These are phyloP conservation scores for Middelhovenomyces tepae DNA, from an alignment of 805 yeast species.

Conservation along the genomic window DNA sequence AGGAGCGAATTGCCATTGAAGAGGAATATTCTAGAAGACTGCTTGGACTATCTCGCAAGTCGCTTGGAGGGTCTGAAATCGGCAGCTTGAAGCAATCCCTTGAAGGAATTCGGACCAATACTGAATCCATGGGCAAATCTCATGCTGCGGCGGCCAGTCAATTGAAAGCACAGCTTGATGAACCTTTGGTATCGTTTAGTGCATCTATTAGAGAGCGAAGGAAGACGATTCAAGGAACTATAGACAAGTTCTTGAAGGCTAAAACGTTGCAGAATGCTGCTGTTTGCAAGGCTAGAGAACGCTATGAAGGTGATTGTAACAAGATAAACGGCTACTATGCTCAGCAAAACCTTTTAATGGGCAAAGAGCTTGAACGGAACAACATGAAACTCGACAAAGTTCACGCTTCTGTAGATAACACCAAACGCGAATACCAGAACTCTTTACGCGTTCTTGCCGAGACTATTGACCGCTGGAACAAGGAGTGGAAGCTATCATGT, in stretches of 20 bases:
- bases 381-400: slow-evolving; percentile 47
- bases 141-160: slow-evolving; percentile 47
- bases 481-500: slow-evolving; percentile 63
- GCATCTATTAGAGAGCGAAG: slow-evolving; percentile 44
- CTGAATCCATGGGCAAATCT: slow-evolving; percentile 47
- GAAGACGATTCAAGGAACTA: slow-evolving; percentile 47
- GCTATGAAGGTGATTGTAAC: slow-evolving; percentile 50
- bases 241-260: slow-evolving; percentile 45
- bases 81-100: slow-evolving; percentile 54
- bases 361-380: slow-evolving; percentile 58
- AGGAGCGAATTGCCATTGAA: slow-evolving; percentile 52
- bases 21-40: slow-evolving; percentile 60
- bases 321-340: slow-evolving; percentile 52
- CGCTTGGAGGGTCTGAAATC: slow-evolving; percentile 47
- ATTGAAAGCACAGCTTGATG: slow-evolving; percentile 41
- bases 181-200: slow-evolving; percentile 46
- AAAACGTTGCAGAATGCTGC: slow-evolving; percentile 30
- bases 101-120: slow-evolving; percentile 50
- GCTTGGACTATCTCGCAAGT: slow-evolving; percentile 39
- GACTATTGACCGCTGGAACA: slow-evolving; percentile 52
- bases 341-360: slow-evolving; percentile 59
- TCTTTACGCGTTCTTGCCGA: slow-evolving; percentile 46
- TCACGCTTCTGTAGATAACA: slow-evolving; percentile 32
- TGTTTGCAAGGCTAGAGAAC: slow-evolving; percentile 31
- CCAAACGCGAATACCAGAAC: slow-evolving; percentile 50